Evolutionary conservation across 306 rosid species (phyloP), one percentile per base, ranked within the genome.

Genomic region (Astragalus membranaceus): DNA sequence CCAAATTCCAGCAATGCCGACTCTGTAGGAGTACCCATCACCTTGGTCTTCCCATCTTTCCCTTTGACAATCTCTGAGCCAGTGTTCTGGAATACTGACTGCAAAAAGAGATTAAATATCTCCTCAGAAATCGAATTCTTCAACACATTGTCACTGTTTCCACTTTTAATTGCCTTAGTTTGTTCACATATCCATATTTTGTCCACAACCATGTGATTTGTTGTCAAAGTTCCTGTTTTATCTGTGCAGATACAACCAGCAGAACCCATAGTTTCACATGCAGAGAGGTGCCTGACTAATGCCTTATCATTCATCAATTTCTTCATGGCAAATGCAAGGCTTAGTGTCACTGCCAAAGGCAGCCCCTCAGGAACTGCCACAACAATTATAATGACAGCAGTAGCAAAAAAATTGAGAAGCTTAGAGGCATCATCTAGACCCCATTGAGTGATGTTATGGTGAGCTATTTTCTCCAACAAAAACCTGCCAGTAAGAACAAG

Each of bases 211-310:
- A 91, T 94, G 60, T 94, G 96, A 77, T 94, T 91, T 56, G 95
- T 94, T 1, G 97, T 91, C 80, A 94, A 80, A 11, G 99, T 94
- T 13, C 97, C 97, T 0, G 95, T 90, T 78, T 94, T 94, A 52
- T 94, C 98, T 0, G 96, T 90, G 79, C 98, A 94, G 75, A 94
- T 94, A 53, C 88, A 81, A 47, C 75, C 78, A 57, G 92, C 95
- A 4, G 97, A 94, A 5, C 98, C 97, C 96, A 94, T 90, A 1
- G 98, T 90, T 77, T 94, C 98, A 14, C 97, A 90, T 8, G 98
- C 92, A 17, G 98, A 85, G 8, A 94, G 91, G 73, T 91, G 97
- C 62, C 98, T 85, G 6, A 94, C 96, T 0, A 94, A 88, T 47
- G 97, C 98, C 80, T 80, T 88, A 78, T 94, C 95, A 20, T 74